These are phyloP conservation scores for Lecanicillium sp. DNA, from an alignment of 2,329 filamentous ascomycete species.

Conservation along the genomic window DNA sequence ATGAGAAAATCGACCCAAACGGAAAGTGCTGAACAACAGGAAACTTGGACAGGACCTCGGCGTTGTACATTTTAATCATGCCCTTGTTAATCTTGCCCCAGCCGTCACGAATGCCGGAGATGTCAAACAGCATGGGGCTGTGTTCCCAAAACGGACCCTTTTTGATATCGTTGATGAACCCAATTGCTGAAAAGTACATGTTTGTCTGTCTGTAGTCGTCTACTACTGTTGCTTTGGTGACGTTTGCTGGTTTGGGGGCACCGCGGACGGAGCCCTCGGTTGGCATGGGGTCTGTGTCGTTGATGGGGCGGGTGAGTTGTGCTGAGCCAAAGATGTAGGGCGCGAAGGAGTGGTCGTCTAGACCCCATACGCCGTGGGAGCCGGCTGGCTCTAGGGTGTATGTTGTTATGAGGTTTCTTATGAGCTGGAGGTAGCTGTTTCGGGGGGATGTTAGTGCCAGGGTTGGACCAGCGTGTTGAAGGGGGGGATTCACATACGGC, in stretches of 20 bases:
- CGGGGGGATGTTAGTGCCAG: slow-evolving; percentile 3
- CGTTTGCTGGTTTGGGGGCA: slow-evolving; percentile 62
- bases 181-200: slow-evolving; percentile 92
- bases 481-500: slow-evolving; percentile 47
- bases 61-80: slow-evolving; percentile 99
- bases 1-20: slow-evolving; percentile 73
- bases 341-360: slow-evolving; percentile 94
- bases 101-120: slow-evolving; percentile 82
- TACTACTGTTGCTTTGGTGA: slow-evolving; percentile 57
- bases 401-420: slow-evolving; percentile 75
- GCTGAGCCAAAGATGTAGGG: slow-evolving; percentile 95
- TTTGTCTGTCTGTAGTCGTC: slow-evolving; percentile 58
- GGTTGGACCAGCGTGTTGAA: not conserved
- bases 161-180: slow-evolving; percentile 97
- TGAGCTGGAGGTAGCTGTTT: slow-evolving; percentile 64
- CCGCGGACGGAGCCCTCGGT: slow-evolving; percentile 68
- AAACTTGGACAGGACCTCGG: slow-evolving; percentile 92
- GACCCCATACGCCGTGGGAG: slow-evolving; percentile 93
- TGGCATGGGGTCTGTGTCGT: slow-evolving; percentile 53
- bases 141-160: slow-evolving; percentile 96
- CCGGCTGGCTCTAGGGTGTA: slow-evolving; percentile 94
- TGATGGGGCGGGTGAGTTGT: slow-evolving; percentile 72
- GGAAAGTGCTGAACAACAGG: slow-evolving; percentile 96
- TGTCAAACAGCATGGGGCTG: slow-evolving; percentile 87
- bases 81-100: slow-evolving; percentile 99